Base-by-base conservation (phyloP, 352 stramenopile species). In the Phytophthora syringae region DNA sequence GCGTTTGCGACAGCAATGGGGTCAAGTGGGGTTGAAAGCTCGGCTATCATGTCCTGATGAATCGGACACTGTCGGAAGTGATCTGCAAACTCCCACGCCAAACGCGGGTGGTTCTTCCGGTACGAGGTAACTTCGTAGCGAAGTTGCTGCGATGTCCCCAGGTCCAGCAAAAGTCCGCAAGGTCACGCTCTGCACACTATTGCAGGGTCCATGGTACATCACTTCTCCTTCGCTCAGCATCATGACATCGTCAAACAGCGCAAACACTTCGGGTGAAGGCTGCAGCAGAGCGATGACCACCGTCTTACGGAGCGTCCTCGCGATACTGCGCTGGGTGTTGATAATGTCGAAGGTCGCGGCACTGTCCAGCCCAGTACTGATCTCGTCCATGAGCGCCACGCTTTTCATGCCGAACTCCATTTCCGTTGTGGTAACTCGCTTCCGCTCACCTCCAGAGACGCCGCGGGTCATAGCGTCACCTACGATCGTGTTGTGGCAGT, bases 301-400 rank as follows among this genome's bases (percentile, higher is more conserved):
- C 4, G 76, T 87, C 51, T 76, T 76, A 21, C 45, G 62, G 2
- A 76, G 52, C 22, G 37, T 76, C 18, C 50, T 45, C n/a, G 67
- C 67, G 0, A 72, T 48, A 15, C 63, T 64, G 36, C 67, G 67
- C 49, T 76, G 67, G 6, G 62, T 76, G 42, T 66, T 70, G 49
- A 76, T 70, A 52, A 76, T 76, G 43, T 76, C 68, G 49, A 57
- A 76, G 9, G 67, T 80, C 64, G 93, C 28, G 85, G 72, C 50
- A 93, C 71, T 72, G 88, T 92, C 54, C 74, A 98, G 77, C 3
- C 95, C 95, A 13, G 92, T 98, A 61, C 83, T 96, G 65, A 98
- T 97, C 77, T 96, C 88, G 67, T 98, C 94, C 67, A 88, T 86
- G 22, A 94, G 84, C 24, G 80, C 58, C 24, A 97, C 77, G 49